Conservation (phyloP, 306 rosid species). For the Quercus ilex region DNA sequence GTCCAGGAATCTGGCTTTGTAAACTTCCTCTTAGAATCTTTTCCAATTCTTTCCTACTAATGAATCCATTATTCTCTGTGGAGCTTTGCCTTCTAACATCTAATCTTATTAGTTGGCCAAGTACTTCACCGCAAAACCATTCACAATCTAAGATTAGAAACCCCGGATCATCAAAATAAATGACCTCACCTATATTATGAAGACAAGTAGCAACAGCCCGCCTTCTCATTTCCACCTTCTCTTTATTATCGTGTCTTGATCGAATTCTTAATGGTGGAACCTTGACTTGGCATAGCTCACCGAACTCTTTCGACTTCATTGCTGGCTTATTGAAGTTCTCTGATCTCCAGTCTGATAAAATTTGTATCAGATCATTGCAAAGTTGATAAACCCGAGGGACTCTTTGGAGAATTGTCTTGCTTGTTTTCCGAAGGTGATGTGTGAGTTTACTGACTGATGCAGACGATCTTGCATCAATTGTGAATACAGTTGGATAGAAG, state of each 20-base stretch:
- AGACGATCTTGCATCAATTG: slow-evolving; percentile 90
- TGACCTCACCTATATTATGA: slow-evolving; percentile 85
- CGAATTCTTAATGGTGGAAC: slow-evolving; percentile 63
- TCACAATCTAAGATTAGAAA: slow-evolving; percentile 82
- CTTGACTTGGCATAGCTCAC: slow-evolving; percentile 76
- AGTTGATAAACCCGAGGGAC: slow-evolving; percentile 90
- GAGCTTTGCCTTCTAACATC: slow-evolving; percentile 56
- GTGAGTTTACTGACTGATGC: slow-evolving; percentile 82
- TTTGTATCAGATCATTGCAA: slow-evolving; percentile 75
- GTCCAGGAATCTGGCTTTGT: slow-evolving; percentile 79
- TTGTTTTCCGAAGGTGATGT: slow-evolving; percentile 65
- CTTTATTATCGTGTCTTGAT: slow-evolving; percentile 71
- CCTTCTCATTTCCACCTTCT: slow-evolving; percentile 64
- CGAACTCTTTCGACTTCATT: slow-evolving; percentile 91
- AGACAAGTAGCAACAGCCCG: slow-evolving; percentile 75
- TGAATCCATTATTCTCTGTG: slow-evolving; percentile 60
- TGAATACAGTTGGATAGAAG: slow-evolving; percentile 77
- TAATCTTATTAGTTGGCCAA: slow-evolving; percentile 72
- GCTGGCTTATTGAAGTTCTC: slow-evolving; percentile 92
- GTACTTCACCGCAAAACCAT: slow-evolving; percentile 89
- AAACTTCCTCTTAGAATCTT: slow-evolving; percentile 71
- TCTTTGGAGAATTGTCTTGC: slow-evolving; percentile 83
- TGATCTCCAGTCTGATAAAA: slow-evolving; percentile 82
- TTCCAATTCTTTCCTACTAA: slow-evolving; percentile 74
- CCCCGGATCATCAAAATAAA: slow-evolving; percentile 77